Evolutionary conservation across 2,329 filamentous ascomycete genomes (phyloP).

Genomic region (Polychaeton citri): DNA sequence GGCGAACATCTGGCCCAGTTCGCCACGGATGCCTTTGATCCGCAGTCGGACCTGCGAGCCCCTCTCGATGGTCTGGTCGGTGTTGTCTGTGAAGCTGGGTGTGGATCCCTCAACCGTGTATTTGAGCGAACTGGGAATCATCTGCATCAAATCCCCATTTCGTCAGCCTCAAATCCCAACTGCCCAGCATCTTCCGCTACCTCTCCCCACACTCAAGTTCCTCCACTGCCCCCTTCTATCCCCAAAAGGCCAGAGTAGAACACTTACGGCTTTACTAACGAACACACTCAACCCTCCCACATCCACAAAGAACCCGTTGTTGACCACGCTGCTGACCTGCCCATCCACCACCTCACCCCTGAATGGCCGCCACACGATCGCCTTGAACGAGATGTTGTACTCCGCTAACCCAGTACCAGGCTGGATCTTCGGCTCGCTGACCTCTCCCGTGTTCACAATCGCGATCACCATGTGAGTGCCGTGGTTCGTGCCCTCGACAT

Average conservation of each 20-base stretch:
- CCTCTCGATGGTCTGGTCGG: conserved; percentile 84
- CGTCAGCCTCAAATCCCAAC: conserved; percentile 13
- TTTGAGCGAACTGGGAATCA: conserved; percentile 84
- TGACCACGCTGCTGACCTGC: conserved; percentile 80
- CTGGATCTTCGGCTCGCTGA: conserved; percentile 74
- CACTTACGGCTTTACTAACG: conserved; percentile 65
- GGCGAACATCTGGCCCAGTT: conserved; percentile 90
- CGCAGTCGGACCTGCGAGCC: conserved; percentile 89
- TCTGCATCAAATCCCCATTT: conserved; percentile 33
- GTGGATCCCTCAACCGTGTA: conserved; percentile 93
- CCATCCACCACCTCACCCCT: conserved; percentile 97
- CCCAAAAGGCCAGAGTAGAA: no score
- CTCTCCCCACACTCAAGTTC: not conserved
- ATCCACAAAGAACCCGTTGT: conserved; percentile 80
- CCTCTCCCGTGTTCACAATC: conserved; percentile 92
- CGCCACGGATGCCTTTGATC: conserved; percentile 83
- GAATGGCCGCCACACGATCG: conserved; percentile 95
- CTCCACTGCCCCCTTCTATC: no score
- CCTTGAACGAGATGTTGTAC: conserved; percentile 88
- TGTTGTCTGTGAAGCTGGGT: conserved; percentile 92
- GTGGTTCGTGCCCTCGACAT: conserved; percentile 90
- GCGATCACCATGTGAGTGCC: conserved; percentile 96
- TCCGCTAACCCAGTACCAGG: conserved; percentile 85
- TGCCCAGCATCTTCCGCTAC: not conserved
- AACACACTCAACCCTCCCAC: conserved; percentile 68